A percentile compares a stretch with the other conserved stretches of the same genome.
Evolutionary conservation across 176 grass and related monocot genomes (phyloP).

Genomic region (Tuctoria greenei): DNA sequence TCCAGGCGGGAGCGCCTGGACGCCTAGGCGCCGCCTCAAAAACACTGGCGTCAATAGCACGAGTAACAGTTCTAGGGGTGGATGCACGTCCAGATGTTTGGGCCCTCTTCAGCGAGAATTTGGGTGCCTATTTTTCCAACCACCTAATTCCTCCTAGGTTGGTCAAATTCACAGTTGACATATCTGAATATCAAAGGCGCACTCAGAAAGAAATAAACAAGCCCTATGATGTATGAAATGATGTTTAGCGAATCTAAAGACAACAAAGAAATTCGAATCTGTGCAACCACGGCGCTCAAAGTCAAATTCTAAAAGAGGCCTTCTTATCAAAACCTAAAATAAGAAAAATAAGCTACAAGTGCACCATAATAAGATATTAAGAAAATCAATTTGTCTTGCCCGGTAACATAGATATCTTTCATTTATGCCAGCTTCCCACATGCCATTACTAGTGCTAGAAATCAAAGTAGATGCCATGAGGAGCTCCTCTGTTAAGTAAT

Average conservation of each 20-base stretch:
- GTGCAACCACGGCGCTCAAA: neutral
- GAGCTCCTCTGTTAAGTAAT: neutral
- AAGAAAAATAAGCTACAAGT: slow-evolving; percentile 6
- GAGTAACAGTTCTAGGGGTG: neutral
- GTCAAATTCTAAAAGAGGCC: slow-evolving; percentile 1
- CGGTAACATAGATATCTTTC: neutral
- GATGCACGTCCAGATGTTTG: neutral
- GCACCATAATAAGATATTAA: neutral
- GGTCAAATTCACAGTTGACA: neutral
- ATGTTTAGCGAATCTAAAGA: neutral
- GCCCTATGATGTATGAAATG: neutral
- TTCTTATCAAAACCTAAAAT: slow-evolving; percentile 12
- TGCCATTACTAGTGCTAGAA: slow-evolving; percentile 3
- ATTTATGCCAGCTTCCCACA: neutral
- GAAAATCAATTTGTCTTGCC: neutral
- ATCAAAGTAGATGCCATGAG: slow-evolving; percentile 21
- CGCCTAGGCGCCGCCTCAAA: too few species aligned
- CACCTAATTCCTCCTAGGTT: neutral
- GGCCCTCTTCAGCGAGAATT: neutral
- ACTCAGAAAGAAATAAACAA: neutral
- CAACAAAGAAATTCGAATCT: neutral
- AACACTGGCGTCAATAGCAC: neutral
- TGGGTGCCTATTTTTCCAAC: neutral
- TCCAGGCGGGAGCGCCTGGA: too few species aligned
- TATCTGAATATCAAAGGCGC: neutral